A percentile compares a stretch with the other conserved stretches of the same genome.
Evolutionary conservation across 345 rosid species (phyloP).

Genomic region (Citropsis articulata): DNA sequence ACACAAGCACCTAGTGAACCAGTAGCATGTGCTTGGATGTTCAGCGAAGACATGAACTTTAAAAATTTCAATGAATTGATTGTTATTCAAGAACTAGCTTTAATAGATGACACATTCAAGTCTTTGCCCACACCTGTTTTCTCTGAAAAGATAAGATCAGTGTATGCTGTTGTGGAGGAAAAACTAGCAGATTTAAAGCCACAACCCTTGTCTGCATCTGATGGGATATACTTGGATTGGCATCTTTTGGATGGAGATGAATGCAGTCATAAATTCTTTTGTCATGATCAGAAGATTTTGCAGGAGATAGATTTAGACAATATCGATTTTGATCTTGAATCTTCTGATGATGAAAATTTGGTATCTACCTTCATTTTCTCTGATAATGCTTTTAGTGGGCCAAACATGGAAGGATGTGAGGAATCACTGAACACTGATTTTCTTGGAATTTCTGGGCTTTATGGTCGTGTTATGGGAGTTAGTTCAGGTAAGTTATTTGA

Average conservation of each 20-base stretch:
- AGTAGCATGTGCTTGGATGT: constrained; percentile 43
- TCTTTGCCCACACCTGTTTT: constrained; percentile 73
- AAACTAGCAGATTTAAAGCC: constrained; percentile 43
- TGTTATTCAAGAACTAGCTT: constrained; percentile 66
- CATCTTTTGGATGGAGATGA: constrained; percentile 61
- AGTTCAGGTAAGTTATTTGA: constrained; percentile 28
- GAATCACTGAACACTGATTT: constrained; percentile 36
- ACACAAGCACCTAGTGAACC: constrained; percentile 34
- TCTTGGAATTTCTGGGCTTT: constrained; percentile 25
- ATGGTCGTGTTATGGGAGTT: constrained; percentile 24
- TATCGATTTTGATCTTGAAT: constrained; percentile 38
- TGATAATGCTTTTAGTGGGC: constrained; percentile 39
- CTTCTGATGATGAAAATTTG: constrained; percentile 38
- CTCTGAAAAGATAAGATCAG: constrained; percentile 37
- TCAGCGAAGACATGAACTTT: constrained; percentile 57
- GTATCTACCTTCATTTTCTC: constrained; percentile 52
- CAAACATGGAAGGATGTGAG: constrained; percentile 30
- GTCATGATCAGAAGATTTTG: constrained; percentile 30
- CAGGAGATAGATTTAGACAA: constrained; percentile 35
- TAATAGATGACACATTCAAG: constrained; percentile 67
- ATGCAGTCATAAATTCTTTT: constrained; percentile 29
- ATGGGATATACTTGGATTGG: constrained; percentile 90
- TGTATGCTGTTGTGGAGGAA: constrained; percentile 40
- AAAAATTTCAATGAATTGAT: constrained; percentile 67
- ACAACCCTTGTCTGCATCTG: constrained; percentile 53